Base-by-base conservation (phyloP, 2,329 filamentous ascomycete genomes). In the Dactylellina cionopaga region DNA sequence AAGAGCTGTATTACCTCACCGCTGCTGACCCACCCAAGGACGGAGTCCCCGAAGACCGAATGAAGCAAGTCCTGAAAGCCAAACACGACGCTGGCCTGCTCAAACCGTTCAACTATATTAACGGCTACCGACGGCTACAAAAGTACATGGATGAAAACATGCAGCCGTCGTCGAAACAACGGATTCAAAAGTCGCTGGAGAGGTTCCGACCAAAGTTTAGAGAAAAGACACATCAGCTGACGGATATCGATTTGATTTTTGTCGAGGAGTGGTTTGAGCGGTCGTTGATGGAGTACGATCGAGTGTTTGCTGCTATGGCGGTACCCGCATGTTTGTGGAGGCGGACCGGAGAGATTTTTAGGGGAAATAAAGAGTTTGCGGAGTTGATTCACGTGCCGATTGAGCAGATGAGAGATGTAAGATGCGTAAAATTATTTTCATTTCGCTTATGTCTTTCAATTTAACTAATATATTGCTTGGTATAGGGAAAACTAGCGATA, bases 261-360 rank as follows among this genome's bases (percentile, higher is more conserved):
- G 94, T 98, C 9, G 95, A 99, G 81, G 97, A 98, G 92, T 98
- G 95, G 94, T 98, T 99, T 79, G 95, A 99, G 81, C 88, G 90
- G 78, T 95, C 91, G 75, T 82, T 99, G 76, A 95, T 98, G 90
- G 95, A 98, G 79, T 98, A 98, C 78, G 95, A 99, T 78, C 92
- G 95, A 29, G 93, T 99, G 1, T 99, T 99, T 82, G 95, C 95
- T 1, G 96, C 92, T 80, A 99, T 99, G 95, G 95, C 95, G 1
- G 94, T 99, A 74, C 95, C 95, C 0, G 95, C 95, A 11, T 99
- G 95, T 81, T 96, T 94, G 80, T 99, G 95, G 95, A 86, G 95
- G 77, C 86, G 95, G 78, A 99, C 95, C 0, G 95, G 95, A 7
- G 95, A 99, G 82, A 98, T 99, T 49, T 98, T 96, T 79, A 86